Conservation (phyloP, 176 grass and related monocot species). For the Puya raimondii region DNA sequence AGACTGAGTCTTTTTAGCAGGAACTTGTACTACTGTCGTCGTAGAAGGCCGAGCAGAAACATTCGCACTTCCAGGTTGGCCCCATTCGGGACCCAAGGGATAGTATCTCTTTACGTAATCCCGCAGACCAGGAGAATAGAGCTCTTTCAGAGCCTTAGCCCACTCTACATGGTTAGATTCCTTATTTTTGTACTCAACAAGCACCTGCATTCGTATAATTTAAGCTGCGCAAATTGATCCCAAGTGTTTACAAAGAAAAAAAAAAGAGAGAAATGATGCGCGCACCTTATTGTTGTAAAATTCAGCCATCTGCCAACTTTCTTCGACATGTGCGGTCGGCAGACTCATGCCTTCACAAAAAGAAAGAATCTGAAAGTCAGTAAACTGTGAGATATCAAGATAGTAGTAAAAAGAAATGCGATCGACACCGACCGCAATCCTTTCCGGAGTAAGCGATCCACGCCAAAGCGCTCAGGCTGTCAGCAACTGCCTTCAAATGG, state of each 20-base stretch:
- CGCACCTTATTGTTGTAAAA: slow-evolving; percentile 57
- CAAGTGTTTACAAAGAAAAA: neutral
- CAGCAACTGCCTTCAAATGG: slow-evolving; percentile 48
- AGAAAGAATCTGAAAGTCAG: neutral
- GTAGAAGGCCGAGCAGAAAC: slow-evolving; percentile 13
- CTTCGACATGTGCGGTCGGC: slow-evolving; percentile 55
- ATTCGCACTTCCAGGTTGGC: slow-evolving; percentile 19
- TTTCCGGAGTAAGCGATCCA: slow-evolving; percentile 51
- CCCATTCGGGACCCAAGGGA: slow-evolving; percentile 45
- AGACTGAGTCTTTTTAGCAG: slow-evolving; percentile 5
- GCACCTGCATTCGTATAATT: slow-evolving; percentile 25
- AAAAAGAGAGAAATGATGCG: neutral
- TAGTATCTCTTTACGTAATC: slow-evolving; percentile 48
- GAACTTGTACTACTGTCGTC: neutral
- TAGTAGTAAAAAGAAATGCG: slow-evolving; percentile 1
- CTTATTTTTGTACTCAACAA: slow-evolving; percentile 62
- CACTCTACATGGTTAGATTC: slow-evolving; percentile 46
- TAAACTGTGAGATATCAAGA: neutral
- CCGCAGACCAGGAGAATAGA: slow-evolving; percentile 30
- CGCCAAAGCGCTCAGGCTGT: slow-evolving; percentile 40
- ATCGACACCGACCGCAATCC: slow-evolving; percentile 38
- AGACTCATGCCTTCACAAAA: slow-evolving; percentile 39
- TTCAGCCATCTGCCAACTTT: slow-evolving; percentile 61
- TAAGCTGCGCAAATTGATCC: neutral
- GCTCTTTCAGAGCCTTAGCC: slow-evolving; percentile 53